Evolutionary conservation across 768 basidiomycete species (phyloP).

Genomic region (Candolleomyces efflorescens): DNA sequence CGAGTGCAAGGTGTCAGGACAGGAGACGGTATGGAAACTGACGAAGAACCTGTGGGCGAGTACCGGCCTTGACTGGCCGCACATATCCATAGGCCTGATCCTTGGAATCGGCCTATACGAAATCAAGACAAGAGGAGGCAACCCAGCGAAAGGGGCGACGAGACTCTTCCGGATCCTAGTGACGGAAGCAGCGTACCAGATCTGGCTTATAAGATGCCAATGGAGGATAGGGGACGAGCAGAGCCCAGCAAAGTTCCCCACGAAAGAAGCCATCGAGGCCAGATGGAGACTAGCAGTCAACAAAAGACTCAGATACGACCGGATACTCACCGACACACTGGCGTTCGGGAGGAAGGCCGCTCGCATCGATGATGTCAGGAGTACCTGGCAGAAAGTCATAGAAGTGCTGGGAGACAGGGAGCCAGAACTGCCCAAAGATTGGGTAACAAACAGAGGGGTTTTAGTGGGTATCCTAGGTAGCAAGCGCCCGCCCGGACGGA

Average conservation of each 20-base stretch:
- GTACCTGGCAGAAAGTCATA: too few species aligned
- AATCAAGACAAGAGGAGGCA: not conserved
- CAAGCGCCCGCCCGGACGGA: too few species aligned
- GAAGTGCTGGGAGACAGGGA: too few species aligned
- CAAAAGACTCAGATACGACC: not conserved
- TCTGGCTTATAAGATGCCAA: not conserved
- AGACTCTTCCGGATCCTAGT: not conserved
- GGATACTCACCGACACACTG: too few species aligned
- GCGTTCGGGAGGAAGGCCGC: too few species aligned
- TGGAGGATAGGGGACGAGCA: not conserved
- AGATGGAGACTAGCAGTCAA: not conserved
- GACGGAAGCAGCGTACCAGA: not conserved
- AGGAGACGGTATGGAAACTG: not conserved
- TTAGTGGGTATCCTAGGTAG: too few species aligned
- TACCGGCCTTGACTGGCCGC: not conserved
- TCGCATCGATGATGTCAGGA: too few species aligned
- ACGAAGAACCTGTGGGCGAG: constrained; percentile 6
- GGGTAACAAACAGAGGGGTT: too few species aligned
- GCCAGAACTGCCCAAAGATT: too few species aligned
- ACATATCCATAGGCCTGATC: not conserved
- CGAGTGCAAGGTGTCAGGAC: not conserved
- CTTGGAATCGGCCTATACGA: not conserved
- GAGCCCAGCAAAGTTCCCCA: not conserved
- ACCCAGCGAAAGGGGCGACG: not conserved
- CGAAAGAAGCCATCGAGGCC: not conserved